Conservation (phyloP, 2,329 filamentous ascomycete genomes). For the Pyricularia pennisetigena region DNA sequence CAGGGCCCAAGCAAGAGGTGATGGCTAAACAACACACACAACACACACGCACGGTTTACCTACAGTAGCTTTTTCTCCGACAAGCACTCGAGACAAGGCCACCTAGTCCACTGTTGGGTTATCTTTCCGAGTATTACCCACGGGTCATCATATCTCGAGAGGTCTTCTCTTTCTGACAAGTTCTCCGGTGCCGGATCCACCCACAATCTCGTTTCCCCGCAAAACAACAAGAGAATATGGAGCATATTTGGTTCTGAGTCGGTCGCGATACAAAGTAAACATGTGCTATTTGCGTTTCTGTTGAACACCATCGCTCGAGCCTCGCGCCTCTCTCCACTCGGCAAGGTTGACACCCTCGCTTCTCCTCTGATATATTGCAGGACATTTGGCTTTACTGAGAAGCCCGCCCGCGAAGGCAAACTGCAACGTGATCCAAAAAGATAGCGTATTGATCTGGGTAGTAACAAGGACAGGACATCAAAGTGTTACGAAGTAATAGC, state of each 20-base stretch:
- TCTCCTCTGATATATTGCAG: not conserved
- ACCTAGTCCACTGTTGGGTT: not conserved
- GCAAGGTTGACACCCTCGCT: not conserved
- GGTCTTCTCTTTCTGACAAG: slow-evolving; percentile 1
- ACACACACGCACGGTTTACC: not conserved
- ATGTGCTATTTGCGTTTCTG: not conserved
- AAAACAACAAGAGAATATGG: not conserved
- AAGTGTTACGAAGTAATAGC: not conserved
- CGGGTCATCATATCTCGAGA: not conserved
- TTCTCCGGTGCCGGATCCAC: not conserved
- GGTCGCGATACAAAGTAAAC: not conserved
- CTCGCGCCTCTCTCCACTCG: not conserved
- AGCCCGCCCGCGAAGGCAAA: not conserved
- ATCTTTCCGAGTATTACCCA: not conserved
- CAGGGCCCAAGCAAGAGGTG: not conserved
- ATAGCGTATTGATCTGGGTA: not conserved
- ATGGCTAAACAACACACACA: not conserved
- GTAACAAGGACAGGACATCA: not conserved
- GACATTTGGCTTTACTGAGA: not conserved
- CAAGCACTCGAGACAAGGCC: not conserved
- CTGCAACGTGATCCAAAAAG: not conserved
- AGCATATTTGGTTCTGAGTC: not conserved
- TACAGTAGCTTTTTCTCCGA: not conserved
- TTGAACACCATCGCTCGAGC: not conserved
- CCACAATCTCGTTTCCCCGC: not conserved